Conservation (phyloP, 768 basidiomycete genomes). For the Sutorius australiensis region DNA sequence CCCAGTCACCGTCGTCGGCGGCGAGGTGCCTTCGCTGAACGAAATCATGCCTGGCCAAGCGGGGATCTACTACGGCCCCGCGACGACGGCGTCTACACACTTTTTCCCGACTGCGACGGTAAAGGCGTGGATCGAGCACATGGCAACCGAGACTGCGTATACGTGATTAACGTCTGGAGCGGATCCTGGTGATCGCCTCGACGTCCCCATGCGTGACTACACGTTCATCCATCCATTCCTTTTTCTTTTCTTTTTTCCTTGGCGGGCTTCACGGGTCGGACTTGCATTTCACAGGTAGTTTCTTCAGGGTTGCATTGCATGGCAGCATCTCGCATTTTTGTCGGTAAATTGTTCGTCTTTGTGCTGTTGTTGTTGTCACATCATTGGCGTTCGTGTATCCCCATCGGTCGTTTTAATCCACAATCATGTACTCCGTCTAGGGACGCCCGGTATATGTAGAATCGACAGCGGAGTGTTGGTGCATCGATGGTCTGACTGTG, state of each 20-base stretch:
- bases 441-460: neutral
- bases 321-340: neutral
- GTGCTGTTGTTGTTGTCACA: neutral
- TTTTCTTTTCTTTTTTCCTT: neutral
- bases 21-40: constrained; percentile 45
- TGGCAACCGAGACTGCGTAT: constrained; percentile 35
- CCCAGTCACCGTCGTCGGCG: constrained; percentile 41
- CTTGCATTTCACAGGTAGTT: neutral
- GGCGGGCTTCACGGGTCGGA: neutral
- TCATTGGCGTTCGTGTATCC: neutral
- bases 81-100: constrained; percentile 48
- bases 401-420: neutral
- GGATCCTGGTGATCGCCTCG: neutral
- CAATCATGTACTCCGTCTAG: neutral
- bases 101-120: constrained; percentile 53
- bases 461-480: no score
- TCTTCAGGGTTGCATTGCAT: neutral
- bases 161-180: neutral
- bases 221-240: no score
- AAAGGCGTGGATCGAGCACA: constrained; percentile 52
- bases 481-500: neutral
- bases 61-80: constrained; percentile 53
- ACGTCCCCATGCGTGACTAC: neutral
- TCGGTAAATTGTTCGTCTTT: neutral
- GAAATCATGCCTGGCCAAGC: constrained; percentile 51